Base-by-base conservation (phyloP, 805 yeast species). In the Cyberlindnera mrakii region DNA sequence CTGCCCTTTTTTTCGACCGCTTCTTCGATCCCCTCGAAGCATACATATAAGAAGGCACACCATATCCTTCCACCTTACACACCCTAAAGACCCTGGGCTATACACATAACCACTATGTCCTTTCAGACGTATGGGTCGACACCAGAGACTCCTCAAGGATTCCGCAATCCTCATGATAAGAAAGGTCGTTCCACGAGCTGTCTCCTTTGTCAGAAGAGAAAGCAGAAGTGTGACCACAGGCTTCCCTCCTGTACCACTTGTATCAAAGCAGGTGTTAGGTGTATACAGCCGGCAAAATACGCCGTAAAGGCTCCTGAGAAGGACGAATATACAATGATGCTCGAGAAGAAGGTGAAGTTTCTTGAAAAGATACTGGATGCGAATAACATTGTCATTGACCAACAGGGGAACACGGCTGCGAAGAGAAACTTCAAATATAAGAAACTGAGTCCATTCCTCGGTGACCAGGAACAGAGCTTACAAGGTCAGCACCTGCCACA, bases 171-270 rank as follows among this genome's bases (percentile, higher is more conserved):
- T 9, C 50, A 51, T 40, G 78, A 74, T 46, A 77, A 74, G 54
- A 75, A 71, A 48, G 77, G 79, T 6, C 67, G 82, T 41, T 75
- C 80, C 10, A 72, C 80, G 6, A 73, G 81, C 3, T 78, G 83
- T 52, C 59, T 70, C 33, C 53, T 77, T 18, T 78, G 83, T 45
- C 79, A 77, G 50, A 72, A 74, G 56, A 60, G 82, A 39, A 77
- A 77, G 52, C 82, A 78, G 52, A 75, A 77, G 54, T 80, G 87
- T 62, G 85, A 81, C 51, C 85, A 79, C 43, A 66, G 81, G 38
- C 59, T 73, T 11, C 86, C 86, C 6, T 68, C 77, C 39, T 80
- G 87, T 53, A 76, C 85, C 5, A 78, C 80, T 34, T 81, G 87
- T 62, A 62, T 80, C 42, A 78, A 78, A 53, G 81, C 85, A 1